These are phyloP conservation scores for Talaromyces thailandensis DNA, from an alignment of 495 filamentous ascomycete species.

Conservation along the genomic window DNA sequence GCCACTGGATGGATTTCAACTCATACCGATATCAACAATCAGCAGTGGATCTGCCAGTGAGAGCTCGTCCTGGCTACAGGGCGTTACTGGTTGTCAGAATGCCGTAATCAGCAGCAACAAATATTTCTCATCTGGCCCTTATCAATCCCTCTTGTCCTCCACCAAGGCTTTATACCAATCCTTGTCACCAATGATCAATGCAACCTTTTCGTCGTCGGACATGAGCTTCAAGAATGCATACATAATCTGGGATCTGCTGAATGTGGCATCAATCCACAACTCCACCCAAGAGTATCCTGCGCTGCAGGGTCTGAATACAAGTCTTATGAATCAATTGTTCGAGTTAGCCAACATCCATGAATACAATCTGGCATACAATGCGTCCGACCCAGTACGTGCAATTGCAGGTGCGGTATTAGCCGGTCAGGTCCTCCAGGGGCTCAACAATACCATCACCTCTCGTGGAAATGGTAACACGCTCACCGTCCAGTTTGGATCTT, in stretches of 20 bases:
- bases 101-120: constrained; percentile 58
- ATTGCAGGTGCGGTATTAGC: constrained; percentile 41
- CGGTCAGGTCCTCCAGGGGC: constrained; percentile 30
- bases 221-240: constrained; percentile 67
- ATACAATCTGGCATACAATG: constrained; percentile 42
- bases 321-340: constrained; percentile 26
- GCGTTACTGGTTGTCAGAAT: constrained; percentile 47
- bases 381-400: constrained; percentile 34
- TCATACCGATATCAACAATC: constrained; percentile 30
- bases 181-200: constrained; percentile 51
- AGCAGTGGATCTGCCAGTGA: constrained; percentile 33
- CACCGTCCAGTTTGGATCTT: constrained; percentile 38
- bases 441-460: constrained; percentile 33
- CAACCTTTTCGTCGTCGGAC: constrained; percentile 39
- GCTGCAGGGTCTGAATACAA: constrained; percentile 20
- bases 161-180: constrained; percentile 57
- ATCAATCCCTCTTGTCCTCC: constrained; percentile 37
- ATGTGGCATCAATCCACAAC: constrained; percentile 47
- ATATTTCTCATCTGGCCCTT: constrained; percentile 55
- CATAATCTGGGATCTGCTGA: constrained; percentile 48
- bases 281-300: constrained; percentile 23
- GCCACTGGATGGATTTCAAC: constrained; percentile 51
- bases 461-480: constrained; percentile 16
- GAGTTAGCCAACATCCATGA: constrained; percentile 40
- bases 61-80: constrained; percentile 49